Conservation (phyloP, 148 eudicot genomes). For the Camellia granthamiana region DNA sequence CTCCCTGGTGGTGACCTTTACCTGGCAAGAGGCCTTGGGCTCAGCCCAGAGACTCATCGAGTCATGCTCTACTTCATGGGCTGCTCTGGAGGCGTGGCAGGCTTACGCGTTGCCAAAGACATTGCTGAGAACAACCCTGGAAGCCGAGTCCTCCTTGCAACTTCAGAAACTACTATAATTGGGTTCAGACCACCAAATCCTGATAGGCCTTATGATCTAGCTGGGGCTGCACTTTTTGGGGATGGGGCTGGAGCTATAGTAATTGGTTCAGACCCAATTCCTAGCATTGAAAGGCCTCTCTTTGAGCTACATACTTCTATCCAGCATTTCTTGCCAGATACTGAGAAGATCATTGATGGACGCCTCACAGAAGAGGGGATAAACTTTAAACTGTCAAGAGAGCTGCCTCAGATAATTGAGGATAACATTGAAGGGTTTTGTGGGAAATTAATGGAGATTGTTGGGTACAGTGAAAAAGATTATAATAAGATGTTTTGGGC, state of each 20-base stretch:
- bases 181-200: conserved; percentile 87
- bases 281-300: conserved; percentile 51
- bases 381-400: conserved; percentile 70
- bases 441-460: conserved; percentile 41
- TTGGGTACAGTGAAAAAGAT: conserved; percentile 38
- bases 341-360: conserved; percentile 86
- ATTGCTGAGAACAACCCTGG: conserved; percentile 97
- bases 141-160: conserved; percentile 73
- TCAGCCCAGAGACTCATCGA: conserved; percentile 61
- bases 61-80: conserved; percentile 85
- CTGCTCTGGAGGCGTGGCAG: conserved; percentile 95
- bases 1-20: conserved; percentile 86
- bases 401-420: conserved; percentile 84
- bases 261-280: conserved; percentile 55
- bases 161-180: conserved; percentile 86
- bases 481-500: conserved; percentile 89
- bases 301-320: conserved; percentile 80
- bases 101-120: conserved; percentile 86
- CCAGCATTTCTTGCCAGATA: conserved; percentile 81
- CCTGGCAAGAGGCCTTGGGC: conserved; percentile 83
- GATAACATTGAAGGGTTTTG: conserved; percentile 78
- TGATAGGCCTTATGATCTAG: conserved; percentile 76
- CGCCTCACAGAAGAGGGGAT: conserved; percentile 92
- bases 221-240: conserved; percentile 92
- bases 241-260: conserved; percentile 97